Base-by-base conservation (phyloP, 768 basidiomycete genomes). In the Pulveroboletus sp. region DNA sequence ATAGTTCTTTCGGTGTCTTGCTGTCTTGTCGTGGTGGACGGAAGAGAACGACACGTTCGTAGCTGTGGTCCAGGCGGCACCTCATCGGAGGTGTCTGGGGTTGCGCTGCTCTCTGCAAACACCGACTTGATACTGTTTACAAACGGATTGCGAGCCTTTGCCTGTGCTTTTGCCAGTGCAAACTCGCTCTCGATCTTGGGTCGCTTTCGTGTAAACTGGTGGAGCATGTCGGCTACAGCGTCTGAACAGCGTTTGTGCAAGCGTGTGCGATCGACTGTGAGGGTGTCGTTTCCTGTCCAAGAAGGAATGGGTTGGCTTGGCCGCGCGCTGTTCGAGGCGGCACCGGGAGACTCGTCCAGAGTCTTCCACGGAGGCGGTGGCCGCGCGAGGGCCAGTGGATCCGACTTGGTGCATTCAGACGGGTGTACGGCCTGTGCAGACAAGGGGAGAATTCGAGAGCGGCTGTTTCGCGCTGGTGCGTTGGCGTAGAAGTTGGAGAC, bases 371-470 rank as follows among this genome's bases (percentile, higher is more conserved):
- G 52, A 19, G 63, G 66, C 4, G 66, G 65, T 5, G 45, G 29
- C 37, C 66, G 61, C 43, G 58, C 55, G 34, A 68, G 23, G 39
- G 66, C 68, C 36, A 68, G 24, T 23, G 59, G 55, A 38, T 69
- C 61, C 39, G 44, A 27, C 41, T 43, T 48, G 4, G 34, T 27
- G 27, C 46, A 44, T 32, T 55, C 19, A 30, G 42, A 44, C 26
- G 65, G 40, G 17, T 51, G 54, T 16, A 63, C 53, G 0, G 54
- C 58, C 39, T 55, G 60, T 14, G 56, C 56, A 14, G 50, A 52
- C 31, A 63, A 31, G 7, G 64, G 59, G 19, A 66, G 37, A 17
- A 54, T 43, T 45, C 1, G 49, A 34, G 49, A 32, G 31, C 26
- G 47, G 7, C 27, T 47, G 20, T 19, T 29, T 20, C 24, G 29